These are phyloP conservation scores for Sporothrix sp. DNA, from an alignment of 2,329 filamentous ascomycete genomes.

Conservation along the genomic window DNA sequence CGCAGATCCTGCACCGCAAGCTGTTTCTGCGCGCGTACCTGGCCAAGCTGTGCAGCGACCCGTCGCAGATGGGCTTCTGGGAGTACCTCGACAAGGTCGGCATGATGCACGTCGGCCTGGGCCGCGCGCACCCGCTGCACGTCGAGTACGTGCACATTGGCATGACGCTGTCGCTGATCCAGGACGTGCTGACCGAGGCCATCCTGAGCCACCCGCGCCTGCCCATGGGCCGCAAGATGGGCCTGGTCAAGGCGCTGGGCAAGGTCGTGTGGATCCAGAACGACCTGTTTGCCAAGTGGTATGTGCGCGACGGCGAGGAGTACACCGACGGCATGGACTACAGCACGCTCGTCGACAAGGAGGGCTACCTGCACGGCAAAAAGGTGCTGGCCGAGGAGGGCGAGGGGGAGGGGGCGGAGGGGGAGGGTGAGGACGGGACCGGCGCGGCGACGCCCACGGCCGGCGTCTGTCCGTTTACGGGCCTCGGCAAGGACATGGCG, in stretches of 20 bases:
- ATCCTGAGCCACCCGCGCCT: conserved; percentile 63
- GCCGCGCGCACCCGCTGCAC: conserved; percentile 60
- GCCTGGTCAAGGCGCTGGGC: conserved; percentile 62
- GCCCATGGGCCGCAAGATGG: conserved; percentile 57
- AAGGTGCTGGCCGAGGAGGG: conserved; percentile 37
- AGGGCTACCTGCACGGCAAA: conserved; percentile 56
- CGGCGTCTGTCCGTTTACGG: conserved; percentile 23
- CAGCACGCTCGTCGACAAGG: conserved; percentile 39
- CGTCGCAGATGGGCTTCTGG: conserved; percentile 69
- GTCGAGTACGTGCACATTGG: conserved; percentile 76
- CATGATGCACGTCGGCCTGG: conserved; percentile 74
- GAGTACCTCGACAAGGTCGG: conserved; percentile 77
- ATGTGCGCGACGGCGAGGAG: conserved; percentile 60
- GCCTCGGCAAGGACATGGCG: conserved; percentile 17
- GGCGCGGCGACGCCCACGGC: background rate
- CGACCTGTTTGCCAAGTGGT: conserved; percentile 77
- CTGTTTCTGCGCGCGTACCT: conserved; percentile 70
- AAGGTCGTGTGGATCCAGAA: conserved; percentile 88
- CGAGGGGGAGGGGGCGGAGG: background rate
- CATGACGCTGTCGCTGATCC: conserved; percentile 61
- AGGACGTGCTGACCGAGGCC: conserved; percentile 68
- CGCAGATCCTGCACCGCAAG: conserved; percentile 67
- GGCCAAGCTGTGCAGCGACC: conserved; percentile 63
- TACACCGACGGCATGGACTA: conserved; percentile 37
- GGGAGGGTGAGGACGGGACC: background rate